These are phyloP conservation scores for Syzygium aqueum DNA, from an alignment of 345 rosid genomes.

Conservation along the genomic window DNA sequence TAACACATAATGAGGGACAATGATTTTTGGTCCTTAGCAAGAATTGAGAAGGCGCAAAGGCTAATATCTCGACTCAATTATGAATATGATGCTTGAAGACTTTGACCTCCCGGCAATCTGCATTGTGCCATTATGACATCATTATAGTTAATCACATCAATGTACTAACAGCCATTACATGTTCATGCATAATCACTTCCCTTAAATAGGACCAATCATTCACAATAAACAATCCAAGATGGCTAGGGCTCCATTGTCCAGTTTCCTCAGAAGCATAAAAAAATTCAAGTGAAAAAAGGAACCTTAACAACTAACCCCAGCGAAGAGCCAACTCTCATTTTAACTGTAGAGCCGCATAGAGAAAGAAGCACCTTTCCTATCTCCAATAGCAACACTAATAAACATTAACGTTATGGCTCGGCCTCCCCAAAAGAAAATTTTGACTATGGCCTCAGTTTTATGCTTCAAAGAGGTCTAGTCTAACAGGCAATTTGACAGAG, in stretches of 20 bases:
- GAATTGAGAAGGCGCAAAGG: neutral
- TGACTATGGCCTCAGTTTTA: neutral
- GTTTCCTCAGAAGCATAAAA: neutral
- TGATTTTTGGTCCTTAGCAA: neutral
- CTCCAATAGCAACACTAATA: neutral
- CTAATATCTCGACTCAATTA: neutral
- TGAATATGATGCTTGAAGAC: neutral
- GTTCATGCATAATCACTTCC: neutral
- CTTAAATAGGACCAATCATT: neutral
- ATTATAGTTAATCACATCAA: neutral
- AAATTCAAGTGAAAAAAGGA: neutral
- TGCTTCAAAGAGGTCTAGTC: neutral
- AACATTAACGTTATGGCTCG: neutral
- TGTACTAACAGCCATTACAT: neutral
- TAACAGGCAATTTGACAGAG: neutral
- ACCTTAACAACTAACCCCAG: neutral
- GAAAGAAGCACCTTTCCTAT: neutral
- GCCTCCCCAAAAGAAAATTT: neutral
- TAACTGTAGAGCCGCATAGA: neutral
- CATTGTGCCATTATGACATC: neutral
- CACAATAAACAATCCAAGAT: neutral
- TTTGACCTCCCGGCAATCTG: neutral
- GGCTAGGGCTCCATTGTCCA: neutral
- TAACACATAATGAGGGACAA: neutral
- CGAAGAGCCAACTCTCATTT: neutral